Percentiles rank a stretch among this genome's conserved stretches.
Conservation (phyloP, 129 eudicot genomes). For the Cynara cardunculus region DNA sequence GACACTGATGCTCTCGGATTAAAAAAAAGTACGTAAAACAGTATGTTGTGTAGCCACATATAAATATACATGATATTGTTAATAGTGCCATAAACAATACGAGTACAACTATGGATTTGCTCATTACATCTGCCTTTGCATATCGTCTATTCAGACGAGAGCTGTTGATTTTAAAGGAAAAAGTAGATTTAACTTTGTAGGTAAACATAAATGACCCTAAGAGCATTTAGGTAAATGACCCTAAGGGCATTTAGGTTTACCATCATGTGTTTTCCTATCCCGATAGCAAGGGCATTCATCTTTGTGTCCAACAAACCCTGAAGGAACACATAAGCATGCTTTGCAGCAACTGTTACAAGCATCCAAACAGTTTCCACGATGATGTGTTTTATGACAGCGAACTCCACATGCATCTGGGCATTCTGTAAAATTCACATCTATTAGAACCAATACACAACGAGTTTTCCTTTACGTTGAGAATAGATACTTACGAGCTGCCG, state of each 20-base stretch:
- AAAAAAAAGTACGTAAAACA: too few species aligned
- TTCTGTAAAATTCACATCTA: conserved; percentile 13
- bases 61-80: too few species aligned
- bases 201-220: neutral
- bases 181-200: neutral
- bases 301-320: conserved; percentile 33
- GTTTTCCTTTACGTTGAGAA: neutral
- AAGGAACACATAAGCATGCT: conserved; percentile 33
- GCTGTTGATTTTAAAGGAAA: neutral
- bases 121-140: neutral
- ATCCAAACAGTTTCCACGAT: conserved; percentile 35
- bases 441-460: neutral
- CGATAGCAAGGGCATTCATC: conserved; percentile 39
- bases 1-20: too few species aligned
- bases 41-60: too few species aligned
- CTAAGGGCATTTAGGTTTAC: conserved; percentile 36
- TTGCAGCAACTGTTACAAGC: conserved; percentile 28
- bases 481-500: conserved; percentile 20
- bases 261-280: conserved; percentile 32
- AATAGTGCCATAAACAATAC: too few species aligned
- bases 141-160: neutral
- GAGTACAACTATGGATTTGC: too few species aligned
- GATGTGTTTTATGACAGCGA: conserved; percentile 32
- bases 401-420: conserved; percentile 28
- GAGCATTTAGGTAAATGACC: neutral